Evolutionary conservation across 495 filamentous ascomycete genomes (phyloP).

Genomic region (Recurvomyces mirabilis): DNA sequence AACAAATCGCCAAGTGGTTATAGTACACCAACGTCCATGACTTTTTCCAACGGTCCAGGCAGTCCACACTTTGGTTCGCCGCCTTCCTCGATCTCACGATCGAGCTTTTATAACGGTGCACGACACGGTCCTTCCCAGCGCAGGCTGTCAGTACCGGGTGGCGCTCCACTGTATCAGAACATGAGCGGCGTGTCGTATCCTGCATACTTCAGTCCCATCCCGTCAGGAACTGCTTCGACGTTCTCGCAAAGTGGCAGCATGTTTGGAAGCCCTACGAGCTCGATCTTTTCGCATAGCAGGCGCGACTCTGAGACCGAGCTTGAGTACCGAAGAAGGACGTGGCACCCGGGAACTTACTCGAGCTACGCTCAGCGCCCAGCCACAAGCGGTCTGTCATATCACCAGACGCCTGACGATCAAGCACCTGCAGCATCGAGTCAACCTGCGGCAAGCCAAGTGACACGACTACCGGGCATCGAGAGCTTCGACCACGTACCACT

Average conservation of each 20-base stretch:
- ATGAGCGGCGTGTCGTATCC: slow-evolving; percentile 43
- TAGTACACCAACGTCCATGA: slow-evolving; percentile 63
- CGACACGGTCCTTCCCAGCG: slow-evolving; percentile 61
- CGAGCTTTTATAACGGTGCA: slow-evolving; percentile 52
- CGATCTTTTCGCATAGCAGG: slow-evolving; percentile 51
- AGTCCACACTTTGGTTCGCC: slow-evolving; percentile 66
- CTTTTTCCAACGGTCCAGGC: slow-evolving; percentile 57
- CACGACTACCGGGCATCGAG: slow-evolving; percentile 77
- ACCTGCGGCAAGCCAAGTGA: slow-evolving; percentile 39
- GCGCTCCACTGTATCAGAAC: slow-evolving; percentile 61
- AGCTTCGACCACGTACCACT: slow-evolving; percentile 73
- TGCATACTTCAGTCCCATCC: slow-evolving; percentile 47
- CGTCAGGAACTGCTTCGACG: slow-evolving; percentile 42
- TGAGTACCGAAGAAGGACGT: slow-evolving; percentile 71
- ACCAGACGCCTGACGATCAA: slow-evolving; percentile 50
- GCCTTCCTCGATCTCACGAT: slow-evolving; percentile 50
- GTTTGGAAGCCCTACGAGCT: slow-evolving; percentile 60
- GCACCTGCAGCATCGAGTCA: slow-evolving; percentile 42
- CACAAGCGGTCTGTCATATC: slow-evolving; percentile 48
- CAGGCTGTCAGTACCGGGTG: slow-evolving; percentile 70
- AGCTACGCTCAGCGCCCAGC: slow-evolving; percentile 41
- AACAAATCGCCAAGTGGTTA: slow-evolving; percentile 56
- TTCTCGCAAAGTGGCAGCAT: slow-evolving; percentile 48
- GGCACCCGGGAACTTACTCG: slow-evolving; percentile 71
- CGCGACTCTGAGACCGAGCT: slow-evolving; percentile 61